phyloP scores from a whole-genome alignment of 2,329 filamentous ascomycete species.

The Volutella citrinella region DNA sequence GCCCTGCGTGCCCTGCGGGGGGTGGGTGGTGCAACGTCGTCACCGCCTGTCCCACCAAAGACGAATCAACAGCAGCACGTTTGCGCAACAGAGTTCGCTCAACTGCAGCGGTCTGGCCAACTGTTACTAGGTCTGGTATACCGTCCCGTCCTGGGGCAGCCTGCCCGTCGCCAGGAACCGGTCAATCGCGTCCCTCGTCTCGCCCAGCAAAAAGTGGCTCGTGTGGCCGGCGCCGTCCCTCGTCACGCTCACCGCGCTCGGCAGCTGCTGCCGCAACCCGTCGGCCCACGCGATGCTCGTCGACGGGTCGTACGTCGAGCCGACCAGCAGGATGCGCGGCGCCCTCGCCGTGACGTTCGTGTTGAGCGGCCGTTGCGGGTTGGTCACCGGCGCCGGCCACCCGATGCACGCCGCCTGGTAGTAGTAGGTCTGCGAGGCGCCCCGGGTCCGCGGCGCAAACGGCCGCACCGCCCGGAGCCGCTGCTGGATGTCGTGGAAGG shows the following conservation, averaged over 20 bases:
- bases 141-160: slow-evolving; percentile 19
- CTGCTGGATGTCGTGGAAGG: slow-evolving; percentile 10
- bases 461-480: slow-evolving; percentile 8
- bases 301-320: slow-evolving; percentile 19
- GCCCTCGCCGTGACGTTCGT: not conserved
- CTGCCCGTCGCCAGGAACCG: slow-evolving; percentile 16
- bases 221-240: slow-evolving; percentile 23
- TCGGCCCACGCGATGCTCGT: slow-evolving; percentile 18
- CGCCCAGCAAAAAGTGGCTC: slow-evolving; percentile 14
- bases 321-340: slow-evolving; percentile 15
- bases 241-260: slow-evolving; percentile 18
- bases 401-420: slow-evolving; percentile 16
- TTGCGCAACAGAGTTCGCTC: too few species aligned
- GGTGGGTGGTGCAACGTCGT: too few species aligned
- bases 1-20: too few species aligned
- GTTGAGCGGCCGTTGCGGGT: slow-evolving; percentile 12
- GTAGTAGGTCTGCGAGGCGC: slow-evolving; percentile 13
- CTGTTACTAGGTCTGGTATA: slow-evolving; percentile 15
- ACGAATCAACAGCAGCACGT: too few species aligned
- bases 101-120: too few species aligned
- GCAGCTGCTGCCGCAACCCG: slow-evolving; percentile 17
- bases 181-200: slow-evolving; percentile 21
- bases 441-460: slow-evolving; percentile 16
- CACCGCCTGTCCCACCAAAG: too few species aligned
- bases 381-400: slow-evolving; percentile 18